Percentiles rank a stretch among this genome's conserved stretches.
phyloP scores from a whole-genome alignment of 441 rosid genomes.

The Erodium trifolium region DNA sequence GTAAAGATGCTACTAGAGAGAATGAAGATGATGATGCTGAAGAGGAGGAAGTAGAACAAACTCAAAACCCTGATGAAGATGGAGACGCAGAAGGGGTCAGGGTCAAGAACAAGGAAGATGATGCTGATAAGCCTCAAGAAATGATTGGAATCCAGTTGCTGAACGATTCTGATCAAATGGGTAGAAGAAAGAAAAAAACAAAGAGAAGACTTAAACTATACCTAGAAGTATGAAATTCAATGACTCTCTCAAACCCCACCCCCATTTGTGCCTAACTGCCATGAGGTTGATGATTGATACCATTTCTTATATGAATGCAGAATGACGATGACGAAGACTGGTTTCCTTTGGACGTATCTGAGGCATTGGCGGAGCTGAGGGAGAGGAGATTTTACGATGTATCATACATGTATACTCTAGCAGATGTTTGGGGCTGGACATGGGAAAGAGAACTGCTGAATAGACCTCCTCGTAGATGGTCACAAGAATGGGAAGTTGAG shows the following conservation, averaged over 20 bases:
- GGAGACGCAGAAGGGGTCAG: conserved; percentile 52
- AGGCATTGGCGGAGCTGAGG: conserved; percentile 85
- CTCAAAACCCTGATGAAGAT: conserved; percentile 31
- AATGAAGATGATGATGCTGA: conserved; percentile 46
- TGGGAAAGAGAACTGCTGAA: conserved; percentile 82
- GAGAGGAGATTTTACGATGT: conserved; percentile 66
- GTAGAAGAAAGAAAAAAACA: conserved; percentile 48
- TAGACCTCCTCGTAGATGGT: conserved; percentile 74
- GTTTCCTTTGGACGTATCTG: conserved; percentile 78
- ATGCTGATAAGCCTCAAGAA: conserved; percentile 75
- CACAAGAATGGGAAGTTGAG: conserved; percentile 94
- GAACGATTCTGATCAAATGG: conserved; percentile 64
- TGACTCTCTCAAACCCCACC: not conserved
- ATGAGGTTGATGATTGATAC: conserved; percentile 5
- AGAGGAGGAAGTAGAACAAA: conserved; percentile 28
- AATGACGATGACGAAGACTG: conserved; percentile 83
- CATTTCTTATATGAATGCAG: conserved; percentile 29
- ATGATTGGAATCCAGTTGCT: conserved; percentile 93
- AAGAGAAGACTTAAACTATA: conserved; percentile 50
- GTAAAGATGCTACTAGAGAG: conserved; percentile 19
- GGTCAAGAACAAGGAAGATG: conserved; percentile 67
- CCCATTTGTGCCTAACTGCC: conserved; percentile 4
- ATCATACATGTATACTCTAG: conserved; percentile 83
- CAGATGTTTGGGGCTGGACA: conserved; percentile 99
- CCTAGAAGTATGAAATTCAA: conserved; percentile 46